Evolutionary conservation across 371 early-diverging fungal species (phyloP).

Genomic region (Synchytrium microbalum): DNA sequence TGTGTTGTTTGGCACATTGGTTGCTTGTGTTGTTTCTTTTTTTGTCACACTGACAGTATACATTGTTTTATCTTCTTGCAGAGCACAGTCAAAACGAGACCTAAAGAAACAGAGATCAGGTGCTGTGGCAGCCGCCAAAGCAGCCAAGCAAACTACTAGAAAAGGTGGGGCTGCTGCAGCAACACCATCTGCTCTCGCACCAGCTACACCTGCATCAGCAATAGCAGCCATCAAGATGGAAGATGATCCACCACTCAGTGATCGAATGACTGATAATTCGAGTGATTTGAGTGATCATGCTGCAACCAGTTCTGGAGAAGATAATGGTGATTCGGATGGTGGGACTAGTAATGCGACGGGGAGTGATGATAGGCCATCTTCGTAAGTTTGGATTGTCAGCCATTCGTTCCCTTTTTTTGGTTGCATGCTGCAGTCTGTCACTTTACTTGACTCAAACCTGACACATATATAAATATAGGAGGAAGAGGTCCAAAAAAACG

Average conservation of each 20-base stretch:
- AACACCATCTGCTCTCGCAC: no score
- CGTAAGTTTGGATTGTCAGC: not conserved
- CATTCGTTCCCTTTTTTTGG: slow-evolving; percentile 4
- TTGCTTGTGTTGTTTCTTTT: not conserved
- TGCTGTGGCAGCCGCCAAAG: not conserved
- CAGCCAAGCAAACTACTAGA: not conserved
- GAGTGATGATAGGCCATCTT: not conserved
- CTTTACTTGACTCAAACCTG: not conserved
- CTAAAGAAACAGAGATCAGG: not conserved
- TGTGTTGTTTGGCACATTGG: not conserved
- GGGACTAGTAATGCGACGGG: not conserved
- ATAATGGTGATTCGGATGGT: not conserved
- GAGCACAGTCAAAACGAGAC: not conserved
- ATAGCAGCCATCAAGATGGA: no score
- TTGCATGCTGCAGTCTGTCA: slow-evolving; percentile 3
- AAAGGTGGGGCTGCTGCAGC: no score
- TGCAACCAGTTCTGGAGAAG: not conserved
- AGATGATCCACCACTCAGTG: no score
- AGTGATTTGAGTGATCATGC: not conserved
- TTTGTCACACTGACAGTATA: not conserved
- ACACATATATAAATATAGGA: slow-evolving; percentile 5
- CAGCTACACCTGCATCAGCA: no score
- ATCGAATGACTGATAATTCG: no score
- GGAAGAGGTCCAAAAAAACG: slow-evolving; percentile 14
- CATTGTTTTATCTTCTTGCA: not conserved